Evolutionary conservation across 805 yeast species (phyloP).

Genomic region (Candida anglica): DNA sequence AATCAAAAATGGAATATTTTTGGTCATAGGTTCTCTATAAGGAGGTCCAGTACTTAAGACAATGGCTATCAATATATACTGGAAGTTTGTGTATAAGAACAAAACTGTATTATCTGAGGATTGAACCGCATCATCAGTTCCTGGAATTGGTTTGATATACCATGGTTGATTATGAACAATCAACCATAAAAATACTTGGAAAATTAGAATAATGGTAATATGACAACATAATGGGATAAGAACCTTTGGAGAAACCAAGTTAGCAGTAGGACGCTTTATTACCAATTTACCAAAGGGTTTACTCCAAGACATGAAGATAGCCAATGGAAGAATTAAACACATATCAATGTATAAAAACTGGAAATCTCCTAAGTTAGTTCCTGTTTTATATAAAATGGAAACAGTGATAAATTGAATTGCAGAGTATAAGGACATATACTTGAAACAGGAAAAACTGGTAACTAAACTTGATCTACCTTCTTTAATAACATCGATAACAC

Average conservation of each 20-base stretch:
- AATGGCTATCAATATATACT: conserved; percentile 80
- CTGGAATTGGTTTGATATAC: conserved; percentile 80
- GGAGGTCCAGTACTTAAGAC: conserved; percentile 93
- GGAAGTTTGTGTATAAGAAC: conserved; percentile 79
- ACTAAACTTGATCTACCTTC: conserved; percentile 96
- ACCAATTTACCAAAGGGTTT: conserved; percentile 62
- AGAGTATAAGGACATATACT: conserved; percentile 94
- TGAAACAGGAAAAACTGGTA: conserved; percentile 94
- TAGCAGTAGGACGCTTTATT: conserved; percentile 86
- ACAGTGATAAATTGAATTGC: conserved; percentile 94
- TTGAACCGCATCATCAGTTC: conserved; percentile 72
- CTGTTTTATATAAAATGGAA: conserved; percentile 77
- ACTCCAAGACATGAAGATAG: conserved; percentile 97
- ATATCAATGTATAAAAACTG: conserved; percentile 94
- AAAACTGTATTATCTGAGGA: conserved; percentile 87
- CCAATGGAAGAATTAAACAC: conserved; percentile 86
- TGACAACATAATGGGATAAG: conserved; percentile 79
- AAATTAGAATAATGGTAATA: conserved; percentile 55
- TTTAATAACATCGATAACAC: conserved; percentile 84
- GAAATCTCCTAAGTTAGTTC: conserved; percentile 93
- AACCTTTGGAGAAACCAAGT: conserved; percentile 84
- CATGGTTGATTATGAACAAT: conserved; percentile 56
- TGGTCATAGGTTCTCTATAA: conserved; percentile 69
- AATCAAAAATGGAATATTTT: conserved; percentile 66
- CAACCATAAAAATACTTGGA: conserved; percentile 70